Base-by-base conservation (phyloP, 768 basidiomycete genomes). In the Boletus vinaceobasis region DNA sequence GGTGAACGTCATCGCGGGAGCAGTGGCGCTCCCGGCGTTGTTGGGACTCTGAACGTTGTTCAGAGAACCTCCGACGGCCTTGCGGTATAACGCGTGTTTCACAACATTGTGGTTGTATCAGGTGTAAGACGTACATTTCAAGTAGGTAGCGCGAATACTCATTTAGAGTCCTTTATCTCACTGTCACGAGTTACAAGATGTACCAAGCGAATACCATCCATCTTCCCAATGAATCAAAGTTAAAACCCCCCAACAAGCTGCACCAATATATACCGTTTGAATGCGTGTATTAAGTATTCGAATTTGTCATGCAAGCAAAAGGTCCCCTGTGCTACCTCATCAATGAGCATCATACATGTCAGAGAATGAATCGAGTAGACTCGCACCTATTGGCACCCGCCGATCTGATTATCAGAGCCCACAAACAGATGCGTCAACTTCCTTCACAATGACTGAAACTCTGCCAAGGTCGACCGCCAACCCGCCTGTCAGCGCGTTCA, bases 31-130 rank as follows among this genome's bases (percentile, higher is more conserved):
- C 6, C 84, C 86, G 10, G 77, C 84, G 5, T 61, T 87, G 13
- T 62, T 78, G 2, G 89, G 89, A 0, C 60, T 88, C 4, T 79
- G 71, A 70, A 29, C 76, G 86, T n/a, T 85, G 82, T 58, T n/a
- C n/a, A n/a, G n/a, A n/a, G n/a, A n/a, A n/a, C n/a, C n/a, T n/a
- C n/a, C n/a, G n/a, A n/a, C n/a, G n/a, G n/a, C n/a, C n/a, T n/a
- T n/a, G n/a, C n/a, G n/a, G n/a, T n/a, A n/a, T n/a, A 68, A 72
- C 50, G 80, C 81, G 27, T 78, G 78, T 13, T 82, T 83, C 60
- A 60, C 63, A 8, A 60, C 66, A 19, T n/a, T 74, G 3, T 74
- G 75, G 57, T 62, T 82, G 11, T 87, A 83, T 65, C 74, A 76
- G 48, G 43, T 77, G 15, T 80, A n/a, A n/a, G n/a, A n/a, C 10